phyloP scores from a whole-genome alignment of 2,329 filamentous ascomycete species.

The Aureobasidium sp. region DNA sequence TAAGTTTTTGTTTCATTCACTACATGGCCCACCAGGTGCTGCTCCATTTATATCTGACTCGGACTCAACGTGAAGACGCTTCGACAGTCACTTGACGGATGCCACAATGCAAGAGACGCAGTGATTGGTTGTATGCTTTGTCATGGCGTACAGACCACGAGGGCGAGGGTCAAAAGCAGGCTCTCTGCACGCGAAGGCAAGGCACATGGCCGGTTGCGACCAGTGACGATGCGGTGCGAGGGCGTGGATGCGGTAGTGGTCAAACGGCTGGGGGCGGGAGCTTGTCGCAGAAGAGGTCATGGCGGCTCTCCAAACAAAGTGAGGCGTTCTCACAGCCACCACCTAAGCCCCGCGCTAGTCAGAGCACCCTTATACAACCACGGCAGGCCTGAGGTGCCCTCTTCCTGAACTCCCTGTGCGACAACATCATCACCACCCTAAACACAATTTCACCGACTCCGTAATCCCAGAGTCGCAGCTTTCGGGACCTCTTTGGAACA shows the following conservation, averaged over 20 bases:
- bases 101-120: background rate
- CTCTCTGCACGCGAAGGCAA: background rate
- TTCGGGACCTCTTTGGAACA: background rate
- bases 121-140: background rate
- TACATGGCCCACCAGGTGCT: background rate
- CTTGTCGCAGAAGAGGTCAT: background rate
- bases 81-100: background rate
- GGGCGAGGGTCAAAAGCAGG: background rate
- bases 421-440: background rate
- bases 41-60: background rate
- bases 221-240: background rate
- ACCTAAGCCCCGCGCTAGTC: conserved; percentile 8
- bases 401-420: background rate
- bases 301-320: background rate
- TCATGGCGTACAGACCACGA: background rate
- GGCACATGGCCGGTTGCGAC: background rate
- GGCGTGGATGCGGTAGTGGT: background rate
- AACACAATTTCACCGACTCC: background rate
- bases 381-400: conserved; percentile 1
- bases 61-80: background rate
- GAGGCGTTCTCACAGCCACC: conserved; percentile 2
- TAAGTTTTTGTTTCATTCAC: background rate
- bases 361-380: background rate
- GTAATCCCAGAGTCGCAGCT: background rate
- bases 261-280: background rate